Conservation (phyloP, 345 rosid species). For the Eucalyptus curtisii region DNA sequence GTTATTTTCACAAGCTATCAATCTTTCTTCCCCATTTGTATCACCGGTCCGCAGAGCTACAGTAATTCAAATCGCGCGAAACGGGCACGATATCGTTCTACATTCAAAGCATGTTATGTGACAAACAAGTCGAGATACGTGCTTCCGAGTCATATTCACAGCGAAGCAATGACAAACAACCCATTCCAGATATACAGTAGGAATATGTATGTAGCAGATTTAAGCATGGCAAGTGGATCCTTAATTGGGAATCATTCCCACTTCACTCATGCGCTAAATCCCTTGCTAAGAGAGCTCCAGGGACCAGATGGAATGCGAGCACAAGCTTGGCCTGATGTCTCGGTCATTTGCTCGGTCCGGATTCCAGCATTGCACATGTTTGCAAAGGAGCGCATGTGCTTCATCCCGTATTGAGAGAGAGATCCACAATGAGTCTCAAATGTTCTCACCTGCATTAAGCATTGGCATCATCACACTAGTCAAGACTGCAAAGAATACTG, state of each 20-base stretch:
- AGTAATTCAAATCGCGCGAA: background rate
- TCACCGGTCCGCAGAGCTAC: background rate
- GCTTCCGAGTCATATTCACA: constrained; percentile 10
- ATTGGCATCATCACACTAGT: background rate
- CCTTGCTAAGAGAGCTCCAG: constrained; percentile 78
- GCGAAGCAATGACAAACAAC: background rate
- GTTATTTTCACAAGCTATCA: background rate
- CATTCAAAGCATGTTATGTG: background rate
- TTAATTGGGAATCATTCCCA: background rate
- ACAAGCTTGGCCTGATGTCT: constrained; percentile 93
- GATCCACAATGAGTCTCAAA: constrained; percentile 89
- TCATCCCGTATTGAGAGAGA: constrained; percentile 89
- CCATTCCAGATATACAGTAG: background rate
- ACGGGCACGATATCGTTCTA: background rate
- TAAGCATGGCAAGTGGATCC: background rate
- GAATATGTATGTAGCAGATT: background rate
- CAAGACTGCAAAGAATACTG: background rate
- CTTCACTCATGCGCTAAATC: constrained; percentile 56
- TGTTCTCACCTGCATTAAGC: constrained; percentile 51
- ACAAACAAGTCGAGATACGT: background rate
- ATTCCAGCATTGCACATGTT: constrained; percentile 88
- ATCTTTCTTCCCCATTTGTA: background rate
- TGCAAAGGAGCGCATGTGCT: constrained; percentile 86
- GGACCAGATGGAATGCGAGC: constrained; percentile 43
- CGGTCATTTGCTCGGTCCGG: constrained; percentile 48